Base-by-base conservation (phyloP, 495 filamentous ascomycete species). In the Lasiosphaeria ovina region DNA sequence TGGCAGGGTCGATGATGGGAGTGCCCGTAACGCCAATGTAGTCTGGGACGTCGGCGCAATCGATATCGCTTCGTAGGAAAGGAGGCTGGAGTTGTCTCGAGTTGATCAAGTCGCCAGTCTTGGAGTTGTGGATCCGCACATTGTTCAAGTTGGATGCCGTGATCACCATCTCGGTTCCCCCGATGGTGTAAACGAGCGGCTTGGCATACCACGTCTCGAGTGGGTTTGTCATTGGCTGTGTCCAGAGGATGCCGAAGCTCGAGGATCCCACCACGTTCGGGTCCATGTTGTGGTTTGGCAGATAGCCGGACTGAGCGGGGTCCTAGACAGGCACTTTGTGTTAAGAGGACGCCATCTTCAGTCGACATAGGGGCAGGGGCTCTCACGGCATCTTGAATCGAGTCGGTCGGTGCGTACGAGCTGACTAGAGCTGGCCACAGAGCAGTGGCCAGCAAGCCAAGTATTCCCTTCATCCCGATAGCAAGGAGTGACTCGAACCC, bases 231-330 rank as follows among this genome's bases (percentile, higher is more conserved):
- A 55, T 51, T 10, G 12, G 6, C 33, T 54, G 49, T 31, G 32
- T 17, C 69, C 69, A 80, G 10, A 73, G 62, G 8, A 65, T 45
- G 40, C 74, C 72, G 60, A 77, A 76, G 24, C 61, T 67, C 10
- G 73, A 17, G 8, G 67, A 71, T 10, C 62, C 68, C 33, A 79
- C 69, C 40, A 74, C 67, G 6, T 70, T 66, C 10, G 76, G 77
- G 56, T 79, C 69, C 66, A 79, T 77, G 55, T 80, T 80, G 57
- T 79, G 75, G 62, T 77, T 77, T 38, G 65, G 61, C 10, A 77
- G 68, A 61, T 79, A 79, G 12, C 76, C 75, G 11, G 74, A 74
- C 61, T 77, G 77, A 4, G 69, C 64, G 38, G 69, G 64, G 62
- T 79, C 77, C 60, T 62, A 47, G 4, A 47, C 33, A 36, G 35